These are phyloP conservation scores for Rhizomucor miehei DNA, from an alignment of 371 early-diverging fungal genomes.

Conservation along the genomic window DNA sequence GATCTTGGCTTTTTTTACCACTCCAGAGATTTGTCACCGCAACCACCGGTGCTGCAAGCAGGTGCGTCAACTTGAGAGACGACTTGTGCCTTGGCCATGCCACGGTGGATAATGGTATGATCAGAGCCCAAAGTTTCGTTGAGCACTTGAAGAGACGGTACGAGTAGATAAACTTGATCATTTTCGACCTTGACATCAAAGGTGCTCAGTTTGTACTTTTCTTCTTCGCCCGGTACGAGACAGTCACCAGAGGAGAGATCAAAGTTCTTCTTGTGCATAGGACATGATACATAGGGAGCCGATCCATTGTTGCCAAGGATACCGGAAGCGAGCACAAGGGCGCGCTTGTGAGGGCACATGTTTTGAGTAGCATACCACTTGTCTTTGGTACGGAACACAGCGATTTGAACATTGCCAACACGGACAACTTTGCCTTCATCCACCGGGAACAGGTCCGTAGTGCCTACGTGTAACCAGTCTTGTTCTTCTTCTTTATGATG, in stretches of 20 bases:
- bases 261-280: constrained; percentile 72
- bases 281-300: constrained; percentile 60
- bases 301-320: constrained; percentile 47
- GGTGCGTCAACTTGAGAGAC: constrained; percentile 3
- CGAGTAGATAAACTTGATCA: constrained; percentile 39
- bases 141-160: constrained; percentile 46
- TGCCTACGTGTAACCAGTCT: constrained; percentile 27
- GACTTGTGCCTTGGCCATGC: constrained; percentile 9
- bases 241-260: constrained; percentile 50
- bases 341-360: constrained; percentile 73
- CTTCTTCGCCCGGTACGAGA: constrained; percentile 41
- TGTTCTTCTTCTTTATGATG: not conserved
- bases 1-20: constrained; percentile 16
- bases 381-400: constrained; percentile 47
- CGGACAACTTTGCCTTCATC: constrained; percentile 56
- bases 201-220: constrained; percentile 43
- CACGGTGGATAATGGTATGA: constrained; percentile 42
- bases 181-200: constrained; percentile 53
- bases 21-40: constrained; percentile 17
- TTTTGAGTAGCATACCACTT: constrained; percentile 70
- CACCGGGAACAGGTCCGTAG: constrained; percentile 33
- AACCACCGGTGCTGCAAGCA: constrained; percentile 11
- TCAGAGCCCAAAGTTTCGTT: constrained; percentile 49
- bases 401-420: constrained; percentile 60
- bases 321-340: constrained; percentile 63